Evolutionary conservation across 805 yeast species (phyloP).

Genomic region (Lachancea kluyveri): DNA sequence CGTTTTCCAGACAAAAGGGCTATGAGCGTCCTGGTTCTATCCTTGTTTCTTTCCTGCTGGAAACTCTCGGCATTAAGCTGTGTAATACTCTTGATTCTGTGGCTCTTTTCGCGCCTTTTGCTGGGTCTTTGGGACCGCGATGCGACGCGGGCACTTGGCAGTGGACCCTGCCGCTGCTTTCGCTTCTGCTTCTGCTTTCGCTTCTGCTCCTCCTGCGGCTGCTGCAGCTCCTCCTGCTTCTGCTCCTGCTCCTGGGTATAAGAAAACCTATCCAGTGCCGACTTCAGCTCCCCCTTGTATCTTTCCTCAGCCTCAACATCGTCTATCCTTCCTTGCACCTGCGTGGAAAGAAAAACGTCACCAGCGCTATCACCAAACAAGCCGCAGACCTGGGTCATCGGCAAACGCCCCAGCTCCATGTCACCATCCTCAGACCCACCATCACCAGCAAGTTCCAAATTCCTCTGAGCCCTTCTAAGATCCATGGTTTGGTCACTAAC

Average conservation of each 20-base stretch:
- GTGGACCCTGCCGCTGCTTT: slow-evolving; percentile 4
- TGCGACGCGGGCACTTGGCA: background rate
- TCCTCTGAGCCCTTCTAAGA: slow-evolving; percentile 21
- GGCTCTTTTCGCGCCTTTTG: slow-evolving; percentile 4
- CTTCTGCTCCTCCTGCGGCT: background rate
- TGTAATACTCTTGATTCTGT: slow-evolving; percentile 10
- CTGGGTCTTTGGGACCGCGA: slow-evolving; percentile 3
- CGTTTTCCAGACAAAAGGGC: slow-evolving; percentile 28
- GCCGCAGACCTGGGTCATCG: slow-evolving; percentile 7
- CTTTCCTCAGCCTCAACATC: no score
- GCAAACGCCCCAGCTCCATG: slow-evolving; percentile 3
- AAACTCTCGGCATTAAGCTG: slow-evolving; percentile 9
- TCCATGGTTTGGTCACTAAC: slow-evolving; percentile 26
- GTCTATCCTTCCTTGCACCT: slow-evolving; percentile 28
- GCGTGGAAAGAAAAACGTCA: slow-evolving; percentile 25
- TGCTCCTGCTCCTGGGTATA: slow-evolving; percentile 8
- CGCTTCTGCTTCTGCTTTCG: background rate
- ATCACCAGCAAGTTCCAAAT: slow-evolving; percentile 16
- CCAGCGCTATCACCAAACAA: slow-evolving; percentile 5
- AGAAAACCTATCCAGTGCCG: slow-evolving; percentile 18
- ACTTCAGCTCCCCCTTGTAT: slow-evolving; percentile 13
- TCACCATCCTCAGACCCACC: slow-evolving; percentile 4
- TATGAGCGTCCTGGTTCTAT: slow-evolving; percentile 7
- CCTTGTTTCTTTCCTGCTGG: slow-evolving; percentile 4
- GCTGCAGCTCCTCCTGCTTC: background rate